Evolutionary conservation across 768 basidiomycete genomes (phyloP), one percentile per base, ranked within the genome.

Genomic region (Suillus variegatus): DNA sequence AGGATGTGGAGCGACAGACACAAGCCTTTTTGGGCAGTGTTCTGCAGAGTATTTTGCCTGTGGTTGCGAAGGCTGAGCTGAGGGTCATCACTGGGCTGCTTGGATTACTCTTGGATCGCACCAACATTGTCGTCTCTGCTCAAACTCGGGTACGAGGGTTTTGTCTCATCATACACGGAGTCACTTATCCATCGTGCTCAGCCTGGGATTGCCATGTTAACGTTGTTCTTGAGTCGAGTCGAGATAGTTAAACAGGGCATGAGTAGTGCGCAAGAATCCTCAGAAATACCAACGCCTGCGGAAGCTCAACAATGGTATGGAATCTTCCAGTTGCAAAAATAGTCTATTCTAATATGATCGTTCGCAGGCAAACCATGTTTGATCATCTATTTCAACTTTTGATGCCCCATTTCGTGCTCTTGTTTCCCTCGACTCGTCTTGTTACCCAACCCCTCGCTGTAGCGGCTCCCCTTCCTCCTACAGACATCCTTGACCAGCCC

Each of bases 141-240:
- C 85, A 88, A 65, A 94, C 95, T 13, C 90, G 88, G 79, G 96
- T 97, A 67, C 47, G 91, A 77, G 14, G 41, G 32, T 32, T 61
- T 58, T 25, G 12, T 51, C 60, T 54, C 40, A 47, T 63, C 28
- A 36, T 63, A 36, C 22, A 52, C 64, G 35, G 49, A 18, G n/a
- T 38, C 3, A 67, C 64, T 65, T n/a, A 70, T 18, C 35, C 16
- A 38, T 38, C 16, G 32, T 46, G 58, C 47, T 49, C 60, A 98
- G 95, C 95, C 97, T 63, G 97, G 96, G 43, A 81, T 98, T 35
- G 93, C 94, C 3, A 83, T 99, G 60, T 82, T 99, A 67, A 99
- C 95, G 0, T 82, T 96, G 54, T 90, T 99, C 76, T 81, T 99
- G 62, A 95, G 92, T 68, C 90, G 94, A 32, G 97, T 95, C n/a